These are phyloP conservation scores for Edaphochlamys debaryana DNA, from an alignment of 139 green algal genomes.

Conservation along the genomic window DNA sequence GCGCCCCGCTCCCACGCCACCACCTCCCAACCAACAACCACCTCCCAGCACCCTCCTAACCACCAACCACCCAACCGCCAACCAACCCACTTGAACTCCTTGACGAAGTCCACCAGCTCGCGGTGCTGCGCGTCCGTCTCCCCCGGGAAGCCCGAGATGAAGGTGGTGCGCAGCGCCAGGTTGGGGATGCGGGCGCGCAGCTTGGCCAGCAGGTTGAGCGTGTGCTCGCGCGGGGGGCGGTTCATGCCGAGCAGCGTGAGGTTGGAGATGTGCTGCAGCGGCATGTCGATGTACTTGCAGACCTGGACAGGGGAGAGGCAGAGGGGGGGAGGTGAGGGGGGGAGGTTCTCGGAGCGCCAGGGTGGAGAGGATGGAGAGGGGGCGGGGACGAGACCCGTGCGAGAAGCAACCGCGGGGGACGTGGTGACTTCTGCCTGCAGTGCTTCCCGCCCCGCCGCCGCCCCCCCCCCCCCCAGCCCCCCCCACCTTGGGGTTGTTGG, in stretches of 20 bases:
- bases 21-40: neutral
- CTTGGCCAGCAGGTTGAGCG: conserved; percentile 73
- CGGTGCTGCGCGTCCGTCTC: conserved; percentile 80
- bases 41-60: too few relatives aligned
- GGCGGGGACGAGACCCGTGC: neutral
- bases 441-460: too few relatives aligned
- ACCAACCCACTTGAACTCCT: conserved; percentile 24
- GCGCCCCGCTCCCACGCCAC: too few relatives aligned
- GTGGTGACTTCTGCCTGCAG: too few relatives aligned
- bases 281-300: conserved; percentile 97
- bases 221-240: conserved; percentile 78
- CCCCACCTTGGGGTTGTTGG: conserved; percentile 79
- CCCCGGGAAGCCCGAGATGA: conserved; percentile 89
- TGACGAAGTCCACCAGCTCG: conserved; percentile 83
- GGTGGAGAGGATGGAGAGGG: neutral
- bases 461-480: too few relatives aligned
- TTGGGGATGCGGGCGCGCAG: conserved; percentile 80
- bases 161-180: conserved; percentile 90
- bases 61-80: too few relatives aligned
- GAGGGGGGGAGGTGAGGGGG: neutral
- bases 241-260: conserved; percentile 90
- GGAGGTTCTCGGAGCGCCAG: neutral
- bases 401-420: too few relatives aligned
- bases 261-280: conserved; percentile 93
- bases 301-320: conserved; percentile 62